A percentile compares a stretch with the other conserved stretches of the same genome.
phyloP scores from a whole-genome alignment of 208 protist species.

The Trichomonas gallinae region DNA sequence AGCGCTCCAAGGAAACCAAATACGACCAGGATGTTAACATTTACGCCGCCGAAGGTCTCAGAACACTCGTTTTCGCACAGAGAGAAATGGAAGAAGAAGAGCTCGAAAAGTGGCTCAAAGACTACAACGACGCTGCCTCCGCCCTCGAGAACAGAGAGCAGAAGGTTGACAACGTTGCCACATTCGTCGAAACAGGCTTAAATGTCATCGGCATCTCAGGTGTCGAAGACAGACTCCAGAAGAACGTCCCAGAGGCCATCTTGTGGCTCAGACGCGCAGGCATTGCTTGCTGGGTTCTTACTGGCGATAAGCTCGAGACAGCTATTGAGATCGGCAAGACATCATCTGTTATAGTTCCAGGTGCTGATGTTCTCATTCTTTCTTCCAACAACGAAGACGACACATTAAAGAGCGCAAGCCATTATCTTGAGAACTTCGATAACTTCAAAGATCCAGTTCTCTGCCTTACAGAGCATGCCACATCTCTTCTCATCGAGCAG shows the following conservation, averaged over 20 bases:
- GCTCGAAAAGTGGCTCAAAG: neutral
- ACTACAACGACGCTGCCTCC: neutral
- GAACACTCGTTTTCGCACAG: neutral
- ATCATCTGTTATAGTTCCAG: slow-evolving; percentile 27
- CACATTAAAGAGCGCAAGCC: neutral
- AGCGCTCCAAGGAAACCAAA: neutral
- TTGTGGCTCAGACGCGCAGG: neutral
- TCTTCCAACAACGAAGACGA: neutral
- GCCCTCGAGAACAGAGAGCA: neutral
- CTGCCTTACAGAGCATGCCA: neutral
- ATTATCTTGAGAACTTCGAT: neutral
- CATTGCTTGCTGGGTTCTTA: slow-evolving; percentile 73
- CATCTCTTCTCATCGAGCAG: neutral
- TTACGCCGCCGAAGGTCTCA: neutral
- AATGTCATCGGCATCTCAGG: neutral
- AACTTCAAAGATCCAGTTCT: neutral
- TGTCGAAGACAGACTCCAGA: slow-evolving; percentile 18
- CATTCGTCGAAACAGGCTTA: neutral
- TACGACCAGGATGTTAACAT: neutral
- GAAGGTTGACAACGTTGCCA: neutral
- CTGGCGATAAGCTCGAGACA: slow-evolving; percentile 80
- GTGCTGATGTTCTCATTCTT: neutral
- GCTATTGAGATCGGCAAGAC: slow-evolving; percentile 41
- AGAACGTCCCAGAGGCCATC: neutral
- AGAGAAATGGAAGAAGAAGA: neutral